phyloP scores from a whole-genome alignment of 1,284 basidiomycete species.

The Ceratobasidium sp. region DNA sequence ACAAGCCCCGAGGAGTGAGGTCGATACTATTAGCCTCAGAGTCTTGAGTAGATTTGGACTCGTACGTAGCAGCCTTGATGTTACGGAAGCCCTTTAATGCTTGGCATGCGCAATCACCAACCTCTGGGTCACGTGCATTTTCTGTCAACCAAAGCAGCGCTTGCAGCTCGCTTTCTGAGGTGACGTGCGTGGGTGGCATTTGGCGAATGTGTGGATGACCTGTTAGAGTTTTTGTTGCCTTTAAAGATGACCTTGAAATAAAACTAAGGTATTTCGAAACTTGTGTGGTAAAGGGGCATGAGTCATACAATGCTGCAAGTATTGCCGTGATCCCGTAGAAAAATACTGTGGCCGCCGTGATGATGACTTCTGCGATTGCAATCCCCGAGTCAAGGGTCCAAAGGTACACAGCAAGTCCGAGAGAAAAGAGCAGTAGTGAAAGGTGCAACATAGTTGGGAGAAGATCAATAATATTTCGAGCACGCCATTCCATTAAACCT shows the following conservation, averaged over 20 bases:
- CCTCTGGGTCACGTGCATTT: slow-evolving; percentile 4
- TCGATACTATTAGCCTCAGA: no score
- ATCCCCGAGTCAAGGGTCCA: no score
- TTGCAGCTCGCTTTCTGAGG: not conserved
- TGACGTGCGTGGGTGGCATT: not conserved
- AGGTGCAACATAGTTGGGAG: slow-evolving; percentile 19
- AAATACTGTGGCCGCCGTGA: not conserved
- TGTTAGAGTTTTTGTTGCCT: no score
- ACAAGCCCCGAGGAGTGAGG: no score
- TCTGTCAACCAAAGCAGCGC: not conserved
- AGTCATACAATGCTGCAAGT: not conserved
- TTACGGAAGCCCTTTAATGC: not conserved
- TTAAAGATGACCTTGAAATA: no score
- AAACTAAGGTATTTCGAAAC: not conserved
- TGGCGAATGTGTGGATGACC: not conserved
- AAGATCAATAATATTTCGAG: slow-evolving; percentile 1
- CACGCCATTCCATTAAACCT: slow-evolving; percentile 1
- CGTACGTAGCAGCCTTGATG: not conserved
- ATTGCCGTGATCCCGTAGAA: not conserved
- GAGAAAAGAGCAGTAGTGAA: slow-evolving; percentile 21
- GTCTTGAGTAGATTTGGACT: no score
- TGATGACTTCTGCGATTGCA: not conserved
- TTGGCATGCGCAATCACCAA: not conserved
- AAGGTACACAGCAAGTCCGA: slow-evolving; percentile 5
- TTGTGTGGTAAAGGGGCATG: not conserved